These are phyloP conservation scores for Cryptosporidium sp. DNA, from an alignment of 169 alveolate genomes.

Conservation along the genomic window DNA sequence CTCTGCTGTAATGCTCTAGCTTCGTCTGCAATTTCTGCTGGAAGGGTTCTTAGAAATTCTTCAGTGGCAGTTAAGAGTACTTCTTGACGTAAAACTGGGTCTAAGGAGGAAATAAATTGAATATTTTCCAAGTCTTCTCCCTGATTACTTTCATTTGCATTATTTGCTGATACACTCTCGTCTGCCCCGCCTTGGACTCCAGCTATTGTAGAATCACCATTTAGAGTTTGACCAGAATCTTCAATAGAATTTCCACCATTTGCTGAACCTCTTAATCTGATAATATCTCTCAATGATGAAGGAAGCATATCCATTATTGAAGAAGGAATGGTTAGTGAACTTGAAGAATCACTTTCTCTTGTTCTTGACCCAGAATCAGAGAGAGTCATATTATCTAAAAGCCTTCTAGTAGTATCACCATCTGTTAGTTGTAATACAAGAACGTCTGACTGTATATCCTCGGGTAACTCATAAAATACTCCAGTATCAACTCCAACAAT, in stretches of 20 bases:
- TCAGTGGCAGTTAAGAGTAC: constrained; percentile 84
- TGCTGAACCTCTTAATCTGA: constrained; percentile 30
- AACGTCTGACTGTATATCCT: constrained; percentile 69
- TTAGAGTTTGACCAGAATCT: not conserved
- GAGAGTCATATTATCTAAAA: constrained; percentile 52
- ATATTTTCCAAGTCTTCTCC: constrained; percentile 82
- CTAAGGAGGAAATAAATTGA: constrained; percentile 83
- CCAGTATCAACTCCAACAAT: constrained; percentile 62
- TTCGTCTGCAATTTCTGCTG: constrained; percentile 82
- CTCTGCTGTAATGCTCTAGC: constrained; percentile 82
- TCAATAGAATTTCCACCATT: not conserved
- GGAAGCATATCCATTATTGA: constrained; percentile 46
- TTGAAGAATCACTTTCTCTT: not conserved
- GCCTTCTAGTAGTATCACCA: constrained; percentile 59
- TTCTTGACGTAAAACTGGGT: constrained; percentile 85
- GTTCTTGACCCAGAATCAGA: constrained; percentile 44
- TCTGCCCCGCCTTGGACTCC: not conserved
- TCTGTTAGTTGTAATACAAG: constrained; percentile 51
- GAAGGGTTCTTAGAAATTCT: constrained; percentile 81
- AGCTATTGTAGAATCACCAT: not conserved
- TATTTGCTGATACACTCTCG: not conserved
- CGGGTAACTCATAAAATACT: constrained; percentile 57
- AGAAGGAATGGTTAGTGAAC: constrained; percentile 28
- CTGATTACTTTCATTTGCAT: not conserved
- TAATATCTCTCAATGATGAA: constrained; percentile 51